Evolutionary conservation across 371 early-diverging fungal species (phyloP).

Genomic region (Cokeromyces recurvatus): DNA sequence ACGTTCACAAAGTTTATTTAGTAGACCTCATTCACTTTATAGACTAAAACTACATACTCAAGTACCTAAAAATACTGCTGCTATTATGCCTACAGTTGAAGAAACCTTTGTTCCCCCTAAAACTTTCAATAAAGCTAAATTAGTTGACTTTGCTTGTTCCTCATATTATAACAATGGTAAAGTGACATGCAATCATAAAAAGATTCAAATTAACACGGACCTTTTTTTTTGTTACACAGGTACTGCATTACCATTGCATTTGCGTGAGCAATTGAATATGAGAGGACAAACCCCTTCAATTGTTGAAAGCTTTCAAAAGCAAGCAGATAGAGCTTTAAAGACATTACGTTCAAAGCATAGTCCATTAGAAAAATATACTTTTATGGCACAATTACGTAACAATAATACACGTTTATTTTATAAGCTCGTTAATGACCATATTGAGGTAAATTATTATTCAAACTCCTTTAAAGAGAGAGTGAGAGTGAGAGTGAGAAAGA

Average conservation of each 20-base stretch:
- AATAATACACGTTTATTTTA: constrained; percentile 80
- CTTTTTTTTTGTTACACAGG: too few species aligned
- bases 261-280: constrained; percentile 53
- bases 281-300: constrained; percentile 67
- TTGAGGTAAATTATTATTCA: constrained; percentile 50
- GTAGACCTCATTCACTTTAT: too few species aligned
- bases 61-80: too few species aligned
- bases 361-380: constrained; percentile 75
- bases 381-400: constrained; percentile 75
- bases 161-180: constrained; percentile 16
- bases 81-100: constrained; percentile 1
- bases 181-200: too few species aligned
- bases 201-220: too few species aligned
- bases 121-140: too few species aligned
- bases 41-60: too few species aligned
- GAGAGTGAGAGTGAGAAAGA: too few species aligned
- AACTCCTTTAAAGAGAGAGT: not conserved
- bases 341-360: constrained; percentile 61
- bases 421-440: constrained; percentile 64
- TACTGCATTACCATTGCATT: constrained; percentile 42
- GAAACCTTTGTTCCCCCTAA: constrained; percentile 1
- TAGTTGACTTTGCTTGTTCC: constrained; percentile 3
- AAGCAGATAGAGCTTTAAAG: constrained; percentile 67
- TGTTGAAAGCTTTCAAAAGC: constrained; percentile 66
- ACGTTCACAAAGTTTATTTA: too few species aligned